A percentile compares a stretch with the other conserved stretches of the same genome.
These are phyloP conservation scores for Pichia cephalocereana DNA, from an alignment of 805 yeast genomes.

Conservation along the genomic window DNA sequence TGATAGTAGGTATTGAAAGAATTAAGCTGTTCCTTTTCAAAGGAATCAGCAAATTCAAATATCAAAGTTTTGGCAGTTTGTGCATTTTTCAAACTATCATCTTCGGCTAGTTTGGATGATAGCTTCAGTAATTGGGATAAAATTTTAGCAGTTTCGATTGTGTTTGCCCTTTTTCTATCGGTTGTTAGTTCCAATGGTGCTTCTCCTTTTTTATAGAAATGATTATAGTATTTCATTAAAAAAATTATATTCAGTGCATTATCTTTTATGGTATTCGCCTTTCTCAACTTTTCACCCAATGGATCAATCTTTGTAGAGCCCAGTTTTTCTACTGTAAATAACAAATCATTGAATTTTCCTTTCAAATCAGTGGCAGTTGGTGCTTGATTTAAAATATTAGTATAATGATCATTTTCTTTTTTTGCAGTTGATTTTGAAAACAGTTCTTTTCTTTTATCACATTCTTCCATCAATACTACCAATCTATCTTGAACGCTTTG, in stretches of 20 bases:
- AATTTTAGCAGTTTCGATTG: conserved; percentile 51
- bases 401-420: conserved; percentile 58
- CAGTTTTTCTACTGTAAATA: conserved; percentile 44
- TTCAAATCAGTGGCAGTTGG: conserved; percentile 33
- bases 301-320: conserved; percentile 51
- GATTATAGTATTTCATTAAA: conserved; percentile 66
- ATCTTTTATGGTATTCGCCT: conserved; percentile 63
- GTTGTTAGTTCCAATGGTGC: conserved; percentile 49
- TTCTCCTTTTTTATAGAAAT: conserved; percentile 53
- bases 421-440: conserved; percentile 49
- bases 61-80: conserved; percentile 34
- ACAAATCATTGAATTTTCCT: conserved; percentile 41
- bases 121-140: conserved; percentile 57
- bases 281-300: conserved; percentile 56
- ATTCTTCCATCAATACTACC: conserved; percentile 48
- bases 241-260: conserved; percentile 64
- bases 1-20: conserved; percentile 69
- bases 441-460: conserved; percentile 39
- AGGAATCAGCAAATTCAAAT: conserved; percentile 61
- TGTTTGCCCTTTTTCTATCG: conserved; percentile 12
- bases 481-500: conserved; percentile 76
- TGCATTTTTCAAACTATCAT: conserved; percentile 35
- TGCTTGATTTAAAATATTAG: conserved; percentile 50
- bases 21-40: conserved; percentile 64
- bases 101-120: conserved; percentile 54